Base-by-base conservation (phyloP, 2,329 filamentous ascomycete genomes). In the Hortaea sp. region DNA sequence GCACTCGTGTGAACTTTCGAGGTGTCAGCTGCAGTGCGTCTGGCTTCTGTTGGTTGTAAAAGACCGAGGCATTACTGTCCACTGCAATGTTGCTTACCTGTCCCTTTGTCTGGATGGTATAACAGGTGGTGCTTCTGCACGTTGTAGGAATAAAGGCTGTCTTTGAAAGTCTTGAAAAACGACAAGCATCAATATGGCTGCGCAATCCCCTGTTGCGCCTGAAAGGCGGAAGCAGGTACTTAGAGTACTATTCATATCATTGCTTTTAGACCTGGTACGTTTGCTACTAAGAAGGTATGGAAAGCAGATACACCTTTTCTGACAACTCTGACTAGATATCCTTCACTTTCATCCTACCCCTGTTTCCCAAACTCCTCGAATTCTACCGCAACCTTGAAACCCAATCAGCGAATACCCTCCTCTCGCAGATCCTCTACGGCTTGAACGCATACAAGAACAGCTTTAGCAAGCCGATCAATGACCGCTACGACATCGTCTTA, bases 261-360 rank as follows among this genome's bases (percentile, higher is more conserved):
- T 97, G 37, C 75, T 97, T 11, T 75, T 97, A 9, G 90, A 97
- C 66, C 69, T 97, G 68, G 90, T 95, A 77, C 54, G 37, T 27
- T 37, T 6, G 13, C 32, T 7, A 11, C 11, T 12, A 32, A 42
- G 20, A 42, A 30, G 20, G 13, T n/a, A 7, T 20, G 10, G 12
- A 11, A 11, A 31, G 7, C 9, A 12, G 20, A 30, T 27, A 41
- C 38, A 42, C 6, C 31, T 30, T 20, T 20, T 28, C 42, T 39
- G 5, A 31, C 39, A 39, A 35, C 12, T 12, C 10, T 12, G 9
- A 11, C 30, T 53, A 95, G 90, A 87, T 97, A 60, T 95, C 90
- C 46, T 98, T 98, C 66, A 98, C 92, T 29, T 95, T 98, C 64
- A 97, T 97, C 63, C 82, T 98, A 6, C 92, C 92, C 0, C 79